Evolutionary conservation across 257 asterid genomes (phyloP).

Genomic region (Rehmannia glutinosa): DNA sequence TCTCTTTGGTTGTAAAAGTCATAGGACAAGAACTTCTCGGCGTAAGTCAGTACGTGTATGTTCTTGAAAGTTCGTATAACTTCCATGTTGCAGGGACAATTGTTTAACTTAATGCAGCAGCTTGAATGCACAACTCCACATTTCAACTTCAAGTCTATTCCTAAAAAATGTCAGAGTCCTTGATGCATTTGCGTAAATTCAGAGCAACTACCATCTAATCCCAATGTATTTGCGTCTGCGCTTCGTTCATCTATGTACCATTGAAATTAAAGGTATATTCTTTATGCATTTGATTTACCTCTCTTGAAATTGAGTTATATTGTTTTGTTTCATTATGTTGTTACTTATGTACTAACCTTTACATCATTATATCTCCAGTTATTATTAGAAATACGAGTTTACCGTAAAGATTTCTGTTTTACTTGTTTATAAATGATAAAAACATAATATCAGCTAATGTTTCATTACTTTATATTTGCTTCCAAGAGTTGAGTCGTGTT

Average conservation of each 20-base stretch:
- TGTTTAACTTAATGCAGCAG: conserved; percentile 81
- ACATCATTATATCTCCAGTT: too few relatives aligned
- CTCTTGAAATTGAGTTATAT: too few relatives aligned
- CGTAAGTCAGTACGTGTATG: neutral
- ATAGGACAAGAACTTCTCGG: conserved; percentile 2
- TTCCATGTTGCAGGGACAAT: conserved; percentile 59
- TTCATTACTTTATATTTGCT: neutral
- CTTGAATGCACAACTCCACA: conserved; percentile 86
- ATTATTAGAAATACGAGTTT: too few relatives aligned
- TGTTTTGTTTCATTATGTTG: too few relatives aligned
- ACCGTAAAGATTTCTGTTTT: too few relatives aligned
- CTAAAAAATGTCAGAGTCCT: conserved; percentile 60
- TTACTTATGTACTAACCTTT: too few relatives aligned
- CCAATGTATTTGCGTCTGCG: conserved; percentile 37
- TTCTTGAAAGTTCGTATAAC: neutral
- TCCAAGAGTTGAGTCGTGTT: neutral
- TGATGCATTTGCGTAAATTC: conserved; percentile 55
- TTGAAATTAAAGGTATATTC: conserved; percentile 56
- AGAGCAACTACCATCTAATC: conserved; percentile 53
- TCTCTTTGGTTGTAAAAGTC: neutral
- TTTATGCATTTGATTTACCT: too few relatives aligned
- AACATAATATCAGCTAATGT: neutral
- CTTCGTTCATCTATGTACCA: conserved; percentile 60
- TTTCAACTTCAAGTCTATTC: conserved; percentile 69
- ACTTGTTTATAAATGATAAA: neutral